Evolutionary conservation across 208 protist genomes (phyloP), one percentile per base, ranked within the genome.

Genomic region (Acanthamoeba sp.): DNA sequence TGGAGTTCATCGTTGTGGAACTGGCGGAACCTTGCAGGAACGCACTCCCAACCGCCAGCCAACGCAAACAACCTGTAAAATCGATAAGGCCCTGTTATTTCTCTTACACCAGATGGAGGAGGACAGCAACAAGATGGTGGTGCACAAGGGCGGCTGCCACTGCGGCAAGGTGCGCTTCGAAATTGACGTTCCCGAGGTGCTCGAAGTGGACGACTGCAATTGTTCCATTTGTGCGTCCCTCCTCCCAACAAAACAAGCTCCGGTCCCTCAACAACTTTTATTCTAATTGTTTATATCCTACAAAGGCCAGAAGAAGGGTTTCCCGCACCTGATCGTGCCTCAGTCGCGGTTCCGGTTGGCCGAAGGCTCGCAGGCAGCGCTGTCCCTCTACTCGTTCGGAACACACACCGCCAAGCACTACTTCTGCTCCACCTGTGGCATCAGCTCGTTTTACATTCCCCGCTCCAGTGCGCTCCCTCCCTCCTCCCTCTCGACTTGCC

Each of bases 381-480:
- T 66, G 22, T 90, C 69, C 0, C 29, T 59, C 52, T 90, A 90
- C 82, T 71, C 42, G 42, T 90, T 90, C 27, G 57, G 57, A 7
- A 90, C 82, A n/a, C 27, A 36, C 57, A 66, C 57, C 6, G 82
- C 82, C 20, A 45, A 90, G 82, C 82, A 90, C 82, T 59, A 66
- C 52, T 90, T 90, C n/a, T 90, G 82, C 36, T 57, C 48, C n/a
- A 90, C 82, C 27, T 90, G 82, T 6, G 82, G 82, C 82, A 90
- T 90, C 52, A 22, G 34, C 1, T 90, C 82, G 0, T 90, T 59
- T n/a, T 90, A 90, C 57, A 42, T 90, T 22, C 82, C 82, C 9
- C 82, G 82, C 12, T 90, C 82, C 32, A 90, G 55, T 62, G 4
- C 55, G 55, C n/a, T n/a, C n/a, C n/a, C n/a, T 50, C 45, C 45